Base-by-base conservation (phyloP, 768 basidiomycete genomes). In the Kwoniella bestiolae region DNA sequence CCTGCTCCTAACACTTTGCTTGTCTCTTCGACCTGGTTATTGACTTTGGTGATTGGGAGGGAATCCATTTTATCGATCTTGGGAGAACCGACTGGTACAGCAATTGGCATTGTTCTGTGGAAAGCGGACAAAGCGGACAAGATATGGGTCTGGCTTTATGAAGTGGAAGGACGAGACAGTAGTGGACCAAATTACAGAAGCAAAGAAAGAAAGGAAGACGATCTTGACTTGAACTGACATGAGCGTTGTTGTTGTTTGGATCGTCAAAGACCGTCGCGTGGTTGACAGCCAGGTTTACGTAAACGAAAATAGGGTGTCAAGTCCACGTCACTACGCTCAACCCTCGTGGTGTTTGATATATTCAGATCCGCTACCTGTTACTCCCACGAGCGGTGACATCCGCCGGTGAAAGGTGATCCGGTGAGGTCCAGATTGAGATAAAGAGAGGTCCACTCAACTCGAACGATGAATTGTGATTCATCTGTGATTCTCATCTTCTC, bases 1-100 rank as follows among this genome's bases (percentile, higher is more conserved):
- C 79, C 79, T 12, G 79, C 79, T 9, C 77, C 79, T 3, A 72
- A 25, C 8, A 60, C 38, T 11, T 57, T 26, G 18, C 47, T 52
- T 23, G 61, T 62, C 44, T 50, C 31, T 47, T 51, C 45, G 29
- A 38, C 49, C 23, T 56, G 64, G 6, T 14, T 18, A 18, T 12
- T 16, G 12, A 52, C 53, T 41, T 35, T 21, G 26, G 32, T 49
- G 3, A 53, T 26, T 11, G 52, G 50, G 23, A 52, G 16, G 44
- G 18, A 26, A 29, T 56, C 18, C 66, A 67, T 67, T 52, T 72
- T 72, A 57, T 51, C 38, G 16, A 69, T 58, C 44, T 51, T 14
- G 56, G 50, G 28, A 56, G 49, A 8, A 26, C 28, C 21, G 9
- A 29, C 34, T 23, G 58, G 58, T 45, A 60, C 31, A 23, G 58